A percentile compares a stretch with the other conserved stretches of the same genome.
Conservation (phyloP, 2,329 filamentous ascomycete species). For the Ophiostoma ulmi region DNA sequence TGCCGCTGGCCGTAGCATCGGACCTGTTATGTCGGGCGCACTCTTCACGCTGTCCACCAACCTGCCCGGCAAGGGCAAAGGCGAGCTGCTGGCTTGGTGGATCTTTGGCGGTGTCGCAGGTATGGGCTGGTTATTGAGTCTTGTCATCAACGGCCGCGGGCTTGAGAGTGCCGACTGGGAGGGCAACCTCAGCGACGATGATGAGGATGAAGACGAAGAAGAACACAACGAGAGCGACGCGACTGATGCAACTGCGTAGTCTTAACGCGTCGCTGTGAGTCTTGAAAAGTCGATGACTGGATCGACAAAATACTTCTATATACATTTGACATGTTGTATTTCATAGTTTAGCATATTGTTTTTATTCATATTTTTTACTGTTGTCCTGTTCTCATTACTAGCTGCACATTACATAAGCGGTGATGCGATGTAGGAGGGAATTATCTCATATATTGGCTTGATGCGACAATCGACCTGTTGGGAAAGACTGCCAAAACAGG, state of each 20-base stretch:
- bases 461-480: not conserved
- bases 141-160: constrained; percentile 64
- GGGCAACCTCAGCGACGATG: constrained; percentile 35
- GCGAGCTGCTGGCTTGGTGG: constrained; percentile 80
- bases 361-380: not conserved
- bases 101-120: constrained; percentile 80
- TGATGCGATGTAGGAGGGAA: not conserved
- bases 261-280: too few relatives aligned
- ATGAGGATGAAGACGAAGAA: constrained; percentile 36
- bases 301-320: not conserved
- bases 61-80: constrained; percentile 61
- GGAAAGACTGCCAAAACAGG: constrained; percentile 3
- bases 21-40: constrained; percentile 80
- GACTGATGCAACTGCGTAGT: not conserved
- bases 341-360: not conserved
- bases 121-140: constrained; percentile 71
- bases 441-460: not conserved
- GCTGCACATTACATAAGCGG: not conserved
- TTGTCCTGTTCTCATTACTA: not conserved
- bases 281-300: not conserved
- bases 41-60: constrained; percentile 75
- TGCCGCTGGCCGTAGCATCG: constrained; percentile 80
- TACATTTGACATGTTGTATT: not conserved
- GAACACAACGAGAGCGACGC: constrained; percentile 31
- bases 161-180: constrained; percentile 56